Conservation (phyloP, 805 yeast genomes). For the Yarrowia sp. region DNA sequence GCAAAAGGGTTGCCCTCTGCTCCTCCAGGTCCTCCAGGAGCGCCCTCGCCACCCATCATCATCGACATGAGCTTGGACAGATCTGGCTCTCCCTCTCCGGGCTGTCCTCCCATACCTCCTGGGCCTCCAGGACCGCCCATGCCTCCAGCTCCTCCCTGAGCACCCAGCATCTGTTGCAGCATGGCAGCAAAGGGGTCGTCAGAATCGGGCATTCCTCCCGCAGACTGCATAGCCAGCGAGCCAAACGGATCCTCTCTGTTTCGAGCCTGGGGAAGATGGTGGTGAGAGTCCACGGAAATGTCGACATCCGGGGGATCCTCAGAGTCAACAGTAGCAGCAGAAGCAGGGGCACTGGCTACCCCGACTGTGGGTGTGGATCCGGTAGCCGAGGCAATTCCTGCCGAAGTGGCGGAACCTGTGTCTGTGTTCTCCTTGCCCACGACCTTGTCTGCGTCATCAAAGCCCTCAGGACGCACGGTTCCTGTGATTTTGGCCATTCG, state of each 20-base stretch:
- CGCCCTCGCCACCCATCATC: slow-evolving; percentile 34
- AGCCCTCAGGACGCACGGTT: slow-evolving; percentile 23
- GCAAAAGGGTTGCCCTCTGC: slow-evolving; percentile 17
- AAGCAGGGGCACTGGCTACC: background rate
- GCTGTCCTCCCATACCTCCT: background rate
- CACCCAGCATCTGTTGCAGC: slow-evolving; percentile 36
- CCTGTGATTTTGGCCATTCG: slow-evolving; percentile 38
- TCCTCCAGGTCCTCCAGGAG: slow-evolving; percentile 2
- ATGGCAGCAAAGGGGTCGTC: slow-evolving; percentile 31
- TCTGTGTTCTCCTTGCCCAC: slow-evolving; percentile 2
- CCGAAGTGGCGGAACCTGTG: background rate
- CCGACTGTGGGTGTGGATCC: background rate
- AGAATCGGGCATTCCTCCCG: background rate
- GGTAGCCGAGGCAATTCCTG: background rate
- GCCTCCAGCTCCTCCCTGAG: slow-evolving; percentile 3
- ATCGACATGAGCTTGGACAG: slow-evolving; percentile 32
- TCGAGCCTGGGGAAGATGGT: slow-evolving; percentile 12
- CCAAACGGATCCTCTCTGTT: slow-evolving; percentile 30
- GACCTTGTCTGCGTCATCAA: slow-evolving; percentile 3
- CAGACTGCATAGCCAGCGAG: slow-evolving; percentile 19
- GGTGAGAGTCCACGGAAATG: slow-evolving; percentile 18
- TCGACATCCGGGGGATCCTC: slow-evolving; percentile 34
- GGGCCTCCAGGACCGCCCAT: background rate
- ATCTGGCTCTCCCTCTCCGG: slow-evolving; percentile 13
- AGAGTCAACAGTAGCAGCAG: background rate